Evolutionary conservation across 1,284 basidiomycete species (phyloP).

Genomic region (Leccinum pachyderme): DNA sequence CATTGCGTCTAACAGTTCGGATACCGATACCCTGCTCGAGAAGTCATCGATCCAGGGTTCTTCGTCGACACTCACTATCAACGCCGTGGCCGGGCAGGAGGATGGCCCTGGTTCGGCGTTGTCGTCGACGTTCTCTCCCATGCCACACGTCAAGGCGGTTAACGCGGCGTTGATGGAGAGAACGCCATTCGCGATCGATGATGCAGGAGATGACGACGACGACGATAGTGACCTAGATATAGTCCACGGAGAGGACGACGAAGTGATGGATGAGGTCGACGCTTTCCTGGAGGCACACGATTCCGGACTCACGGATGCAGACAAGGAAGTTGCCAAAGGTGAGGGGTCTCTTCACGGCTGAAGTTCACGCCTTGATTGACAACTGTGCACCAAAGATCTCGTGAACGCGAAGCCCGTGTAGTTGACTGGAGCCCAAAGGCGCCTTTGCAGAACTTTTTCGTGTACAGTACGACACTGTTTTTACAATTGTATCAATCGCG

Average conservation of each 20-base stretch:
- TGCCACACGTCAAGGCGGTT: slow-evolving; percentile 72
- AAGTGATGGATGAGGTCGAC: slow-evolving; percentile 90
- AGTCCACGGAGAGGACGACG: slow-evolving; percentile 64
- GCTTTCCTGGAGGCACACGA: slow-evolving; percentile 91
- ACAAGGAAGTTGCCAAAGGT: slow-evolving; percentile 83
- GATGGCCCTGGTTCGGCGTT: slow-evolving; percentile 31
- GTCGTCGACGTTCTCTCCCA: slow-evolving; percentile 45
- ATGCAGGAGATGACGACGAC: slow-evolving; percentile 60
- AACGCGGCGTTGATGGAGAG: slow-evolving; percentile 85
- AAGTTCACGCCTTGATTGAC: not conserved
- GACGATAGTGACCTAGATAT: slow-evolving; percentile 70
- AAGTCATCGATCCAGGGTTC: slow-evolving; percentile 30
- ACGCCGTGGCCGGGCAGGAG: slow-evolving; percentile 30
- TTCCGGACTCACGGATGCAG: slow-evolving; percentile 80
- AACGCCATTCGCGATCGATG: slow-evolving; percentile 91
- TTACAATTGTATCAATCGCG: slow-evolving; percentile 11
- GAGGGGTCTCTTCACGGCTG: slow-evolving; percentile 11
- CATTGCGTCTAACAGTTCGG: slow-evolving; percentile 20
- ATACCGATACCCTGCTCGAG: slow-evolving; percentile 12
- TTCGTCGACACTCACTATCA: slow-evolving; percentile 42
- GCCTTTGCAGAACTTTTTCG: not conserved
- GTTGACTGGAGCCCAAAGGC: not conserved
- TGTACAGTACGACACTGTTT: slow-evolving; percentile 13
- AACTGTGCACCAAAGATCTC: slow-evolving; percentile 44
- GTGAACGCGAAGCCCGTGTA: slow-evolving; percentile 60